Conservation (phyloP, 208 protist genomes). For the Ichthyophonus hoferi region DNA sequence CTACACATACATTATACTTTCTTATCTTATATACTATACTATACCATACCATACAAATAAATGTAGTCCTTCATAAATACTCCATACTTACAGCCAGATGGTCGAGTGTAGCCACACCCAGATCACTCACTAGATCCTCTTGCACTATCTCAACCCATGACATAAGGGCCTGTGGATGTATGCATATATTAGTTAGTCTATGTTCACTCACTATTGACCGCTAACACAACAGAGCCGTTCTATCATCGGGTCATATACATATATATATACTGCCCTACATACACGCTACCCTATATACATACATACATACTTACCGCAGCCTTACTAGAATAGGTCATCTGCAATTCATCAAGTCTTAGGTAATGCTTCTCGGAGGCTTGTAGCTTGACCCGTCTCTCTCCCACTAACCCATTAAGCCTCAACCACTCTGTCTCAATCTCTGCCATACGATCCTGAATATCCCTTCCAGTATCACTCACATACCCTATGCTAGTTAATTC, state of each 20-base stretch:
- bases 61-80: too few relatives aligned
- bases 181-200: too few relatives aligned
- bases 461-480: neutral
- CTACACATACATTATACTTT: too few relatives aligned
- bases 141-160: constrained; percentile 26
- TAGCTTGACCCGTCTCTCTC: neutral
- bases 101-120: constrained; percentile 25
- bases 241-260: too few relatives aligned
- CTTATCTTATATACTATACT: too few relatives aligned
- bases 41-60: too few relatives aligned
- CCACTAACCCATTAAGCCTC: neutral
- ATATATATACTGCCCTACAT: too few relatives aligned
- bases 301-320: neutral
- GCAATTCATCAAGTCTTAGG: constrained; percentile 27
- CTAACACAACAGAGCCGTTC: too few relatives aligned
- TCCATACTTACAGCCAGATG: too few relatives aligned
- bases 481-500: constrained; percentile 5
- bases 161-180: constrained; percentile 14
- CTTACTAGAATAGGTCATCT: constrained; percentile 28
- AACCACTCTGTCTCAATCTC: neutral
- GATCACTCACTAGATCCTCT: constrained; percentile 40
- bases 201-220: too few relatives aligned
- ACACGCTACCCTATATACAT: too few relatives aligned
- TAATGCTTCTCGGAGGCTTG: neutral
- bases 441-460: constrained; percentile 1